These are phyloP conservation scores for Suillus subaureus DNA, from an alignment of 768 basidiomycete species.

Conservation along the genomic window DNA sequence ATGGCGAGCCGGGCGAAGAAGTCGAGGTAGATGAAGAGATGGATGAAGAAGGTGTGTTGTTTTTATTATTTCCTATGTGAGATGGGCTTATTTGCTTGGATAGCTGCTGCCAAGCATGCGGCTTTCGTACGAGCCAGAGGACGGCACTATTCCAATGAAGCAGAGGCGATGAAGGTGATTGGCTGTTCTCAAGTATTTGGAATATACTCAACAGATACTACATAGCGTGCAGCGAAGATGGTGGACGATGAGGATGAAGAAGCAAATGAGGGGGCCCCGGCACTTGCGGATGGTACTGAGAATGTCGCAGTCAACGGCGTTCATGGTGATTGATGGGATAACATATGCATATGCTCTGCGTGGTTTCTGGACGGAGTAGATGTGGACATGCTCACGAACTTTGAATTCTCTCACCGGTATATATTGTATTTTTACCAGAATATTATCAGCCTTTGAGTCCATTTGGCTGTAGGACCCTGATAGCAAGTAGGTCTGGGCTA, in stretches of 20 bases:
- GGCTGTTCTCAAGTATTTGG: not conserved
- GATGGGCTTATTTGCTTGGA: slow-evolving; percentile 4
- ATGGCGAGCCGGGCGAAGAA: slow-evolving; percentile 47
- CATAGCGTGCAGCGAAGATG: slow-evolving; percentile 64
- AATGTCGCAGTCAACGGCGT: slow-evolving; percentile 23
- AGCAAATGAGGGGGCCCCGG: slow-evolving; percentile 21
- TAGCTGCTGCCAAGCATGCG: slow-evolving; percentile 82
- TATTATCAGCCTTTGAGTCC: slow-evolving; percentile 5
- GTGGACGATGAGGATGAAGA: slow-evolving; percentile 51
- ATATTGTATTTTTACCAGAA: slow-evolving; percentile 10
- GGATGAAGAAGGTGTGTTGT: slow-evolving; percentile 80
- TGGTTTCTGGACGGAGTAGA: not conserved
- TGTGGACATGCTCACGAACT: slow-evolving; percentile 4
- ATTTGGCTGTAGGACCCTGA: not conserved
- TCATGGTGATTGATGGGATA: slow-evolving; percentile 17
- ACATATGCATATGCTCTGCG: not conserved
- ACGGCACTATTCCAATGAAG: slow-evolving; percentile 88
- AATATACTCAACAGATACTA: slow-evolving; percentile 6
- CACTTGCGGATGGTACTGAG: not conserved
- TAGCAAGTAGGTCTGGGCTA: not conserved
- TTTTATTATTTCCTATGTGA: slow-evolving; percentile 5
- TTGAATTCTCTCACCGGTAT: slow-evolving; percentile 1
- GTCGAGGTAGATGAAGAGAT: slow-evolving; percentile 77
- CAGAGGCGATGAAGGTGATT: slow-evolving; percentile 87
- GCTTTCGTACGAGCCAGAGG: slow-evolving; percentile 81